Base-by-base conservation (phyloP, 202 grass and related monocot genomes). In the Setaria italica region DNA sequence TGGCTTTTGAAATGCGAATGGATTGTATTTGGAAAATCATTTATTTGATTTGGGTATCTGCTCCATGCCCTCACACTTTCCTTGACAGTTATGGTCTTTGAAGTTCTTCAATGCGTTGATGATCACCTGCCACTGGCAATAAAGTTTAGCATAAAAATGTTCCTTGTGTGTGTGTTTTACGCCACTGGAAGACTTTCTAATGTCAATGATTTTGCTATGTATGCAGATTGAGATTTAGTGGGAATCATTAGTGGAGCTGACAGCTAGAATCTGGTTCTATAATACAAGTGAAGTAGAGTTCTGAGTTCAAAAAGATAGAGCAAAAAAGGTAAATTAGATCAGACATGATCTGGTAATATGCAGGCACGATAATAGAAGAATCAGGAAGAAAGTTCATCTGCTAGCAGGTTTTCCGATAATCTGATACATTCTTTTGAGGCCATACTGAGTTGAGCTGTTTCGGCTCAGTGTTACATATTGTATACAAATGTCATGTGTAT, bases 221-320 rank as follows among this genome's bases (percentile, higher is more conserved):
- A 6, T 80, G 8, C 89, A 90, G 85, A 84, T 74, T 90, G 85
- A 90, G 37, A 39, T 55, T 51, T 13, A 0, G 11, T 35, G 34
- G 53, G 9, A 37, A 29, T 55, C 19, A 0, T 14, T 60, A 60
- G 1, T 79, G 51, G 54, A 74, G 47, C 39, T 68, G 41, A 37
- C 41, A 17, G 50, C 17, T 34, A 45, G 25, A 34, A 35, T 85
- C 69, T 46, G 51, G 62, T 53, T 53, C 49, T 37, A 9, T 30
- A 25, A 70, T 42, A 60, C 33, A 80, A 55, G 43, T 74, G 17
- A 68, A 59, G n/a, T 10, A 67, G 2, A 64, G 57, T 84, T 84
- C 15, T 6, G 13, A 33, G 51, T 70, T 57, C 20, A 10, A 43
- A 68, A 55, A 48, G 0, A 32, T 25, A 25, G 1, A 80, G 7